Evolutionary conservation across 1,284 basidiomycete species (phyloP), one percentile per base, ranked within the genome.

Genomic region (Pulchroboletus neoregius): DNA sequence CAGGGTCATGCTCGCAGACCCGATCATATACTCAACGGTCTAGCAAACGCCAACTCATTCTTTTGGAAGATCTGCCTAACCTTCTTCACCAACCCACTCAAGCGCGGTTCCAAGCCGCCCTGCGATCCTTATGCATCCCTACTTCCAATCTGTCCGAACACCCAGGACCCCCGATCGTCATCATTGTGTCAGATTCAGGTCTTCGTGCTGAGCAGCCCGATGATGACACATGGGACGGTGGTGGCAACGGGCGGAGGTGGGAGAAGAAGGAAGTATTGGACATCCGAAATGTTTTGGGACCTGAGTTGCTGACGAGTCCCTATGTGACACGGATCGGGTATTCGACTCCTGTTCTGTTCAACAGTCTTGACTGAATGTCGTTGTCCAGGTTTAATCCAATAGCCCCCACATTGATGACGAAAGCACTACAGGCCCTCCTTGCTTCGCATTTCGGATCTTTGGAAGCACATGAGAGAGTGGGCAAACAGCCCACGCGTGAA

Each of bases 11-110:
- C 24, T 49, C 50, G 15, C 46, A 48, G 22, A n/a, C 41, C 11
- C 48, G 26, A 27, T 26, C 37, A 13, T 34, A 44, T 5, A 12
- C 38, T 4, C 49, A 35, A 28, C 37, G 20, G 35, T 23, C 47
- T 10, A 32, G 50, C 1, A 72, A 66, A 37, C 71, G 71, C 7
- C 78, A 79, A 39, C 60, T 95, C 5, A 79, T 99, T 41, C 79
- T 99, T 6, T 73, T 99, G 7, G 94, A 97, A 64, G 91, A 97
- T 50, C 75, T 98, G 3, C 95, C 95, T 0, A 97, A 98, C 61
- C 76, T 98, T 34, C 70, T 90, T 5, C 88, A 94, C 60, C 66
- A 75, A 1, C 70, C 76, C 3, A 94, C 90, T 0, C 84, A 86
- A 52, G 68, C 74, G 4, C 76, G 80, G 1, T 94, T 98, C 60